A percentile compares a stretch with the other conserved stretches of the same genome.
phyloP scores from a whole-genome alignment of 2,329 filamentous ascomycete species.

The Xylariaceae sp. region DNA sequence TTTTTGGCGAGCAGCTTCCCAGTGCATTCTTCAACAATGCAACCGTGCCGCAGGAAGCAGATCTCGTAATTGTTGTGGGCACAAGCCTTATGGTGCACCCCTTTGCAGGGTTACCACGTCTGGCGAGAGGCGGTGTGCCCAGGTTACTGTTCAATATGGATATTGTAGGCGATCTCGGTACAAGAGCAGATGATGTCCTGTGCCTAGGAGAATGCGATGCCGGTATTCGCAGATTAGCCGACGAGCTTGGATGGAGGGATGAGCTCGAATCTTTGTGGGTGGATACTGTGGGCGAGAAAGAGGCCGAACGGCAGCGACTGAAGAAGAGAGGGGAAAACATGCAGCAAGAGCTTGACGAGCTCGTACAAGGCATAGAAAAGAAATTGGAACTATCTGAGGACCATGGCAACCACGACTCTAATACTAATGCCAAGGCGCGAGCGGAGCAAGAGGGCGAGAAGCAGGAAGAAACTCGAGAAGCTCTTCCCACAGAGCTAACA shows the following conservation, averaged over 20 bases:
- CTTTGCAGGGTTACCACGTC: conserved; percentile 79
- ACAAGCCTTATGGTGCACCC: conserved; percentile 88
- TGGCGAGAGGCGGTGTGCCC: conserved; percentile 67
- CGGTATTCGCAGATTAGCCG: conserved; percentile 78
- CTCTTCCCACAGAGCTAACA: conserved; percentile 15
- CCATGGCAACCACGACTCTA: conserved; percentile 20
- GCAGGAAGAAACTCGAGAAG: conserved; percentile 10
- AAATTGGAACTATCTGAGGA: conserved; percentile 33
- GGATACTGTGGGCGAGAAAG: conserved; percentile 65
- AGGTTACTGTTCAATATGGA: conserved; percentile 89
- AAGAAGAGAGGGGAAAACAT: conserved; percentile 40
- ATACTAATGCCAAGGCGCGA: conserved; percentile 23
- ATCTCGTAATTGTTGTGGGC: conserved; percentile 84
- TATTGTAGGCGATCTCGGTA: conserved; percentile 78
- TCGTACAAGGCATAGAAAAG: conserved; percentile 21
- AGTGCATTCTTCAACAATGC: conserved; percentile 63
- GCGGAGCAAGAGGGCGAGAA: conserved; percentile 22
- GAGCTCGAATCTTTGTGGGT: conserved; percentile 83
- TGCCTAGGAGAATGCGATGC: conserved; percentile 82
- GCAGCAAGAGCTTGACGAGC: conserved; percentile 50
- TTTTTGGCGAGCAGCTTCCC: conserved; percentile 76
- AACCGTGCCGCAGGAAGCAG: conserved; percentile 63
- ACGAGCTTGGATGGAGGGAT: conserved; percentile 81
- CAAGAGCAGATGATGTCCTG: conserved; percentile 81
- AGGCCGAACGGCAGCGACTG: conserved; percentile 57